Evolutionary conservation across 371 early-diverging fungal genomes (phyloP).

Genomic region (Mortierella sp.): DNA sequence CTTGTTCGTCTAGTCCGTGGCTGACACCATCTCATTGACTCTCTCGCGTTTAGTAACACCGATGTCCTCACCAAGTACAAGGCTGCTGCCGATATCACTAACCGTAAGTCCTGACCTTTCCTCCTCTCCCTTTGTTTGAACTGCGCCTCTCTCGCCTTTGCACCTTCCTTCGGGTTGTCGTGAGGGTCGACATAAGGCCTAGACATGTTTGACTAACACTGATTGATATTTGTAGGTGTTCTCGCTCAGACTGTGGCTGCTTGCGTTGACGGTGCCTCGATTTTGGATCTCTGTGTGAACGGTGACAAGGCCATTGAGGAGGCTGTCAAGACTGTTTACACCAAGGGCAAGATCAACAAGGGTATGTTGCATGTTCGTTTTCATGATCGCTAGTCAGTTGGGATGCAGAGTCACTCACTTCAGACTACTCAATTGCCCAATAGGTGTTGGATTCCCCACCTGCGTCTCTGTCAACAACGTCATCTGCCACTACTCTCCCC

Average conservation of each 20-base stretch:
- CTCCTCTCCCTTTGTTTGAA: constrained; percentile 4
- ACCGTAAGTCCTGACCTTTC: constrained; percentile 78
- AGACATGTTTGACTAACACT: too few species aligned
- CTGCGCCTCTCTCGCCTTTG: too few species aligned
- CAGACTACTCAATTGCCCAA: neutral
- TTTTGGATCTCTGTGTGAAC: constrained; percentile 81
- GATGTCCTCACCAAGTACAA: constrained; percentile 89
- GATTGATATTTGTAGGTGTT: constrained; percentile 59
- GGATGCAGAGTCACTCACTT: too few species aligned
- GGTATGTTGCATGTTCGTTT: too few species aligned
- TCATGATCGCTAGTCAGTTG: too few species aligned
- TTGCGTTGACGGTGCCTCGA: constrained; percentile 77
- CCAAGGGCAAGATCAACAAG: constrained; percentile 73
- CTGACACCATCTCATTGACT: neutral
- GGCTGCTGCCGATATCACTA: constrained; percentile 87
- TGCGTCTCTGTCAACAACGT: constrained; percentile 87
- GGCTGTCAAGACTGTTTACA: constrained; percentile 65
- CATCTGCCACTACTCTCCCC: constrained; percentile 87
- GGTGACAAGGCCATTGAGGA: constrained; percentile 84
- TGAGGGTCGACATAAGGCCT: too few species aligned
- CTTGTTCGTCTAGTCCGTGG: neutral
- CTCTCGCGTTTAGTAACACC: constrained; percentile 55
- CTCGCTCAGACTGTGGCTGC: constrained; percentile 75
- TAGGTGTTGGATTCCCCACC: constrained; percentile 92
- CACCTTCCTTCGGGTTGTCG: too few species aligned